Base-by-base conservation (phyloP, 2,329 filamentous ascomycete genomes). In the Ampelomyces quisqualis region DNA sequence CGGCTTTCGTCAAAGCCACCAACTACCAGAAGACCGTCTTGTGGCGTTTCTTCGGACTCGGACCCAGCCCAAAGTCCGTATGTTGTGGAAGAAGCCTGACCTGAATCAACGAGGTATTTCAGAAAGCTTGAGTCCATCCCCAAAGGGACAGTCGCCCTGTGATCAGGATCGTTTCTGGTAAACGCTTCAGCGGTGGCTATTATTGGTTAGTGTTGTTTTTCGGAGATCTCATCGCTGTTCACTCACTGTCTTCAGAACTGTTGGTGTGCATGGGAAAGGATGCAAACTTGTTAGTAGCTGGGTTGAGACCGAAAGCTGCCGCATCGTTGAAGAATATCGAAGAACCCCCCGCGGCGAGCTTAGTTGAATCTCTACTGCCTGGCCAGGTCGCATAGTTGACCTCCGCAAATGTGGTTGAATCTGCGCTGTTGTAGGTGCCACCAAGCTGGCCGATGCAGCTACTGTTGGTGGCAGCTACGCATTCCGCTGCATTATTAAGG, bases 1-100 rank as follows among this genome's bases (percentile, higher is more conserved):
- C 50, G 40, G 26, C 44, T 51, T 38, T 47, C 40, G 7, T 53
- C 47, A 22, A 46, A 53, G 17, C 50, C 50, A 19, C 50, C 50
- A 17, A 53, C 35, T 5, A 53, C 31, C 2, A 53, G 40, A 23
- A 53, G 35, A 28, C 50, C 50, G n/a, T 48, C 47, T 29, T 53
- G 47, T 26, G 50, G 45, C 5, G 50, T 35, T 17, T 39, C 42
- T 27, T 49, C 47, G 3, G 47, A 53, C 33, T 51, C 50, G 13
- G 50, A 53, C 20, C 50, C 50, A 21, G 38, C 47, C 50, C 50
- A 53, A 10, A 53, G 17, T 34, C 50, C 50, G 19, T 47, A 53
- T 3, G 47, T 51, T 21, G 44, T 42, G 4, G 50, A 53, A n/a
- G 50, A 53, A 32, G 50, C 47, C 34, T 53, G 50, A 3, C 42